Evolutionary conservation across 352 stramenopile genomes (phyloP).

Genomic region (Phytopythium kandeliae): DNA sequence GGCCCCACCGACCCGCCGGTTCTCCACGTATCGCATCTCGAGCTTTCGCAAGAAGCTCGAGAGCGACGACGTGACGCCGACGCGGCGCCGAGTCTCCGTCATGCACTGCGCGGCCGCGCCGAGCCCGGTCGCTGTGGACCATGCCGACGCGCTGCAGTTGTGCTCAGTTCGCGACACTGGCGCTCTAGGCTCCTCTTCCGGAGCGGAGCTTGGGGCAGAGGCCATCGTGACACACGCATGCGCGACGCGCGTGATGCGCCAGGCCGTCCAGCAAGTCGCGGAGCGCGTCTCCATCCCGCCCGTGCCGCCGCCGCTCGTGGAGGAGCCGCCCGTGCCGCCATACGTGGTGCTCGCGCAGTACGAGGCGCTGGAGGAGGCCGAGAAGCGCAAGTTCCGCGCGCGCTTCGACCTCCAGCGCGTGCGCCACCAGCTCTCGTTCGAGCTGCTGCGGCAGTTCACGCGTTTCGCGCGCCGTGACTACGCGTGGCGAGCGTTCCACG

Average conservation of each 20-base stretch:
- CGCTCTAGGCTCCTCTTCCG: background rate
- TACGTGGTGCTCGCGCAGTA: conserved; percentile 66
- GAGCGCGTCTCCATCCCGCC: conserved; percentile 45
- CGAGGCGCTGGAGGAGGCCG: conserved; percentile 28
- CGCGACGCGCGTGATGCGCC: conserved; percentile 55
- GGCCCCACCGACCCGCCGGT: background rate
- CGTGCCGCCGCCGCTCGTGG: conserved; percentile 10
- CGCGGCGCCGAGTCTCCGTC: background rate
- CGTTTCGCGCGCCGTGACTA: conserved; percentile 51
- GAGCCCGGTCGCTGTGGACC: background rate
- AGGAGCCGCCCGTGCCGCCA: conserved; percentile 33
- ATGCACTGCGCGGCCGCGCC: background rate
- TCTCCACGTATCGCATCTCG: conserved; percentile 6
- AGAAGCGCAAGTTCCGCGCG: conserved; percentile 45
- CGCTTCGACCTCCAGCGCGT: conserved; percentile 55
- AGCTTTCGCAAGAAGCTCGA: conserved; percentile 1
- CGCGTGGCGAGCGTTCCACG: conserved; percentile 53
- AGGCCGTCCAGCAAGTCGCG: conserved; percentile 37
- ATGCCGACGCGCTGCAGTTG: conserved; percentile 13
- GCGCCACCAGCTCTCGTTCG: conserved; percentile 58
- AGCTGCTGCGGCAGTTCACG: conserved; percentile 57
- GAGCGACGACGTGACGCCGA: background rate
- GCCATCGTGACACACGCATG: conserved; percentile 20
- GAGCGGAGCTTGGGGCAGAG: background rate
- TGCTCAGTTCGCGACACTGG: conserved; percentile 2